Base-by-base conservation (phyloP, 2,329 filamentous ascomycete species). In the Tolypocladium cylindrosporum region DNA sequence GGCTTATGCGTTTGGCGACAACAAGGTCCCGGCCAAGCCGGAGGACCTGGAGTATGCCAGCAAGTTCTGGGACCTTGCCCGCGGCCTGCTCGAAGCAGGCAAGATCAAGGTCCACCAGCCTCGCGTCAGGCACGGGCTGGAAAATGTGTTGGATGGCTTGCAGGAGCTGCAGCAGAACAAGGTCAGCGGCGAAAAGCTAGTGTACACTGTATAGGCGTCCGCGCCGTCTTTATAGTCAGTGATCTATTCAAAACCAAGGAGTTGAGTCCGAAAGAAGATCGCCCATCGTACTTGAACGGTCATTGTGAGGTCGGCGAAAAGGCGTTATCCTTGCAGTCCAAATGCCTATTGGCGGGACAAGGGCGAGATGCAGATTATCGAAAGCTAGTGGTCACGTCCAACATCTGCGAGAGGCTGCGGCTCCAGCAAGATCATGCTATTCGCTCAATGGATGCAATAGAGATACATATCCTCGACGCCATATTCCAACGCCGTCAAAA, bases 111-210 rank as follows among this genome's bases (percentile, higher is more conserved):
- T 71, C 1, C 71, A 75, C 40, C 67, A 66, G 37, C 66, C 67
- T 4, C 63, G 64, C 36, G 66, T 74, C 9, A 66, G 65, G 0
- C 55, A 36, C 4, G 72, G 72, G 1, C 59, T 75, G 0, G 65
- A 72, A 59, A 72, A 71, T 2, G 66, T 74, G n/a, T 41, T 75
- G 21, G 58, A 62, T 13, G 72, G 72, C 2, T 50, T 75, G n/a
- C 63, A 71, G 19, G 66, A 70, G 57, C 57, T 74, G 58, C 63
- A 61, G 51, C 62, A 68, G 5, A 67, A 66, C 0, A 66, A 69
- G 63, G 68, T 78, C 34, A 76, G 74, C 56, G 76, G 71, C 9
- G 68, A 70, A 24, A 79, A 79, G 68, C 64, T 79, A 55, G 77
- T 79, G 1, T 77, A 76, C 61, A 76, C 70, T 74, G 60, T 74